Evolutionary conservation across 345 rosid species (phyloP).

Genomic region (Gossypium raimondii): DNA sequence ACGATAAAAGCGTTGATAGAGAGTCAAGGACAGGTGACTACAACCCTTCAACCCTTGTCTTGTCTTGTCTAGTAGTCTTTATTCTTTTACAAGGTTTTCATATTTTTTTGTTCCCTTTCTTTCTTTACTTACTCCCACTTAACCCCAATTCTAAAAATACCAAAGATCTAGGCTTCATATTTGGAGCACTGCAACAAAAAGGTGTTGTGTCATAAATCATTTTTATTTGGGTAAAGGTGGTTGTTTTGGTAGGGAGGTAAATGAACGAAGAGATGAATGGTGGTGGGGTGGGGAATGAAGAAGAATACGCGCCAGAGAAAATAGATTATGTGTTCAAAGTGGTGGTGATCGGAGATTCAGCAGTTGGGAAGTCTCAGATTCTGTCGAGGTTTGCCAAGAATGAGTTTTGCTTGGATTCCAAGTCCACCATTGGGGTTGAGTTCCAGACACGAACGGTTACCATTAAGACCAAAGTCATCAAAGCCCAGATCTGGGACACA

Average conservation of each 20-base stretch:
- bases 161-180: neutral
- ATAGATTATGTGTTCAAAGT: slow-evolving; percentile 71
- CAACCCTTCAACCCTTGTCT: neutral
- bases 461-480: slow-evolving; percentile 53
- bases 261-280: slow-evolving; percentile 76
- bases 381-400: slow-evolving; percentile 68
- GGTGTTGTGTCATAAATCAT: neutral
- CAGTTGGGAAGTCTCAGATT: slow-evolving; percentile 79
- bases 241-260: neutral
- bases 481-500: slow-evolving; percentile 97
- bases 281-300: slow-evolving; percentile 24
- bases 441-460: slow-evolving; percentile 69
- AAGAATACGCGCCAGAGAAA: slow-evolving; percentile 35
- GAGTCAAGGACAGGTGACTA: slow-evolving; percentile 16
- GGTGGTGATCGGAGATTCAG: slow-evolving; percentile 83
- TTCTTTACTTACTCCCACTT: slow-evolving; percentile 7
- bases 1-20: slow-evolving; percentile 1
- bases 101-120: neutral
- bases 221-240: neutral
- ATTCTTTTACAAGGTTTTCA: neutral
- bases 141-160: neutral
- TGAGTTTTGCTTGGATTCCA: slow-evolving; percentile 64
- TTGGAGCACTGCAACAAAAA: neutral
- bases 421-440: slow-evolving; percentile 87
- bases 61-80: neutral